Percentiles rank a stretch among this genome's conserved stretches.
phyloP scores from a whole-genome alignment of 176 grass and related monocot species.

The Juncus effusus region DNA sequence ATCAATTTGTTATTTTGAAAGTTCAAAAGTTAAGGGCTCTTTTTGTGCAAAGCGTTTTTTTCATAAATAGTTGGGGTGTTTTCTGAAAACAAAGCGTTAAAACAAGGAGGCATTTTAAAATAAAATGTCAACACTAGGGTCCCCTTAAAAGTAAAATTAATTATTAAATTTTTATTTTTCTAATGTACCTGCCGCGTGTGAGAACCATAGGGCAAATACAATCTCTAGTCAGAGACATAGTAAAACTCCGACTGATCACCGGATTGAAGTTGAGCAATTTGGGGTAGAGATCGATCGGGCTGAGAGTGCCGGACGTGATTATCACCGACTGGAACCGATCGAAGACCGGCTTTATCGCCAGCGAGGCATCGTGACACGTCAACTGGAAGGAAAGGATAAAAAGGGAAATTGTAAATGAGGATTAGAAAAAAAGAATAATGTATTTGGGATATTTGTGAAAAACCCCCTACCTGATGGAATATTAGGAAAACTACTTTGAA shows the following conservation, averaged over 20 bases:
- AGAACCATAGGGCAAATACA: constrained; percentile 98
- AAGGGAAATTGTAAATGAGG: background rate
- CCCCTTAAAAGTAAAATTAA: too few species aligned
- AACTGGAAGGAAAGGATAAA: constrained; percentile 49
- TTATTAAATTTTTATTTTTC: too few species aligned
- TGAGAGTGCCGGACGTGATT: constrained; percentile 94
- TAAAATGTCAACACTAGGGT: too few species aligned
- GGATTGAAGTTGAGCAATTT: constrained; percentile 89
- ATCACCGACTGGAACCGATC: constrained; percentile 87
- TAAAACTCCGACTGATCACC: constrained; percentile 97
- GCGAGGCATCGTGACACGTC: constrained; percentile 94
- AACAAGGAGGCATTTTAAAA: too few species aligned
- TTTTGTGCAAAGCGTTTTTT: too few species aligned
- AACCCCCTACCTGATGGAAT: too few species aligned
- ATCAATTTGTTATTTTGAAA: too few species aligned
- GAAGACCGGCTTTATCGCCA: constrained; percentile 92
- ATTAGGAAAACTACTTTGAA: too few species aligned
- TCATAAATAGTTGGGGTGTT: too few species aligned
- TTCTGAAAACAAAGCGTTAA: too few species aligned
- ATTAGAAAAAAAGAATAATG: background rate
- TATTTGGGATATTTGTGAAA: constrained; percentile 15
- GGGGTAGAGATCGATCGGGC: constrained; percentile 92
- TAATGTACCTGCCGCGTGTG: constrained; percentile 35
- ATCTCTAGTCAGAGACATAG: constrained; percentile 94
- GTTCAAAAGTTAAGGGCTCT: too few species aligned